Percentiles rank a stretch among this genome's conserved stretches.
Evolutionary conservation across 148 eudicot genomes (phyloP).

Genomic region (Cornus kousa): DNA sequence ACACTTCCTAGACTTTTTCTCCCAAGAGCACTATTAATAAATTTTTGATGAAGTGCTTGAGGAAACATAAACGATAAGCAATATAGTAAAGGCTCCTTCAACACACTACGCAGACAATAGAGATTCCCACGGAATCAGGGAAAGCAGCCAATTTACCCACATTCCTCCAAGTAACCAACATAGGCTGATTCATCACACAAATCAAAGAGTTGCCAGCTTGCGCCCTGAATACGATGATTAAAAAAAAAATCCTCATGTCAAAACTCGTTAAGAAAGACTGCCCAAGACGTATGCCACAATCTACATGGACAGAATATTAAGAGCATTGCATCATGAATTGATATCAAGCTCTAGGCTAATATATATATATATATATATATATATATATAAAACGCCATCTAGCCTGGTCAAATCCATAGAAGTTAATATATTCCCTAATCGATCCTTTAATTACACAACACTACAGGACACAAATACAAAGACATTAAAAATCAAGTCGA

Average conservation of each 20-base stretch:
- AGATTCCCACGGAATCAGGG: constrained; percentile 20
- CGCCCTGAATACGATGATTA: constrained; percentile 15
- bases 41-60: constrained; percentile 11
- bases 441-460: not conserved
- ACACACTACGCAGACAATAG: constrained; percentile 13
- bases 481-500: constrained; percentile 3
- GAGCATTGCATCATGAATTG: not conserved
- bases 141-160: constrained; percentile 18
- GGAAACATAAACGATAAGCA: constrained; percentile 3
- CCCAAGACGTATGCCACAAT: constrained; percentile 20
- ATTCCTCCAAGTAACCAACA: constrained; percentile 24
- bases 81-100: not conserved
- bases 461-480: not conserved
- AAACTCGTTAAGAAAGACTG: constrained; percentile 27
- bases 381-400: not conserved
- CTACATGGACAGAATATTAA: constrained; percentile 7
- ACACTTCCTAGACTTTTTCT: constrained; percentile 6
- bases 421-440: not conserved
- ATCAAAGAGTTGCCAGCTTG: constrained; percentile 22
- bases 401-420: not conserved
- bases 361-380: too few relatives aligned
- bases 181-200: constrained; percentile 28
- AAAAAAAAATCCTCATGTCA: constrained; percentile 40
- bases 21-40: not conserved
- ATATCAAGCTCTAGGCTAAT: constrained; percentile 4